phyloP scores from a whole-genome alignment of 495 filamentous ascomycete genomes.

The Lasiosphaeria miniovina region DNA sequence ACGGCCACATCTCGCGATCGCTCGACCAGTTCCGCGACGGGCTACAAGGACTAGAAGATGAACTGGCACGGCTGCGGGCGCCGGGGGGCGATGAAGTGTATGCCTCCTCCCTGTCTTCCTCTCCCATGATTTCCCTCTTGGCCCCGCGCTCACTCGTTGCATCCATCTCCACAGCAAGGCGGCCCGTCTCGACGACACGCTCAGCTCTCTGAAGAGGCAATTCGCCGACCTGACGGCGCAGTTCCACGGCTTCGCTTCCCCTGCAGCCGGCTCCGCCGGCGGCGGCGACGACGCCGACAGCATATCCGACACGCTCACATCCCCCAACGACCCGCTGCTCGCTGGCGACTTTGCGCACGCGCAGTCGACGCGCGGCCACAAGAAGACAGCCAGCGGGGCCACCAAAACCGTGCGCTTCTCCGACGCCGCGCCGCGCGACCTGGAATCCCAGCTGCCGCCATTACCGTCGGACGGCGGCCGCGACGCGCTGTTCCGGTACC shows the following conservation, averaged over 20 bases:
- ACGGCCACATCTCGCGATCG: slow-evolving; percentile 84
- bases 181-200: slow-evolving; percentile 43
- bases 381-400: slow-evolving; percentile 17
- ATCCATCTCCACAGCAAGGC: slow-evolving; percentile 37
- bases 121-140: slow-evolving; percentile 5
- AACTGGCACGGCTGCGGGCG: slow-evolving; percentile 57
- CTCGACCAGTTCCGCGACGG: slow-evolving; percentile 83
- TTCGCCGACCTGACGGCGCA: slow-evolving; percentile 57
- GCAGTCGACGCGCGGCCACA: slow-evolving; percentile 16
- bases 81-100: slow-evolving; percentile 57
- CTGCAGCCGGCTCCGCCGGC: slow-evolving; percentile 35
- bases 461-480: slow-evolving; percentile 44
- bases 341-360: slow-evolving; percentile 65
- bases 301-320: slow-evolving; percentile 39
- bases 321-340: slow-evolving; percentile 67
- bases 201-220: slow-evolving; percentile 54
- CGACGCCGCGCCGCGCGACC: slow-evolving; percentile 38
- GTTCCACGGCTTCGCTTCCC: slow-evolving; percentile 58
- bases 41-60: slow-evolving; percentile 68
- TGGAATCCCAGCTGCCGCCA: slow-evolving; percentile 40
- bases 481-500: slow-evolving; percentile 60
- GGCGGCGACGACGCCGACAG: neutral
- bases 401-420: slow-evolving; percentile 77
- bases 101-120: slow-evolving; percentile 10
- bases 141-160: slow-evolving; percentile 5